Evolutionary conservation across 805 yeast species (phyloP).

Genomic region (Sugiyamaella qingdaonensis): DNA sequence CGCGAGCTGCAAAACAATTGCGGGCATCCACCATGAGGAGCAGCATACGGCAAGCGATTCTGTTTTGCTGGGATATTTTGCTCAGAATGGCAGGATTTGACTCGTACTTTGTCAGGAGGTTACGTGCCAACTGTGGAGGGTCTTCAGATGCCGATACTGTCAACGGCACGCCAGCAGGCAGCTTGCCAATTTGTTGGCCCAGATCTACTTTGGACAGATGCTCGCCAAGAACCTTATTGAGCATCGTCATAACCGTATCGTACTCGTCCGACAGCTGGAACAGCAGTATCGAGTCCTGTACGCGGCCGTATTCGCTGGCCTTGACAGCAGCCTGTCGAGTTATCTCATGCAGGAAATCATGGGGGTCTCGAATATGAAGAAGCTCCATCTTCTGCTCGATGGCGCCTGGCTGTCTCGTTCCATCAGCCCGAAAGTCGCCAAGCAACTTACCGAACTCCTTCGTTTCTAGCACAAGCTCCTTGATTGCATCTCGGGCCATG

Average conservation of each 20-base stretch:
- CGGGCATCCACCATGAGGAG: constrained; percentile 67
- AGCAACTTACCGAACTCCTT: constrained; percentile 75
- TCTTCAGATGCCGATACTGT: constrained; percentile 32
- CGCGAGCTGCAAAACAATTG: constrained; percentile 48
- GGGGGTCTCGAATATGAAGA: constrained; percentile 53
- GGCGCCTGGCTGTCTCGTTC: constrained; percentile 74
- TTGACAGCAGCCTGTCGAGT: constrained; percentile 79
- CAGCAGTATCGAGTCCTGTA: constrained; percentile 75
- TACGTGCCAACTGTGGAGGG: constrained; percentile 38
- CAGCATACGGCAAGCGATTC: constrained; percentile 61
- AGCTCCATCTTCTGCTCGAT: constrained; percentile 72
- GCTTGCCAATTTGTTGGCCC: constrained; percentile 46
- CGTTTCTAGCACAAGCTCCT: constrained; percentile 81
- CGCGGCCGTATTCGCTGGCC: constrained; percentile 89
- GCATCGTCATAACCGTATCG: constrained; percentile 68
- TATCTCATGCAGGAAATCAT: constrained; percentile 61
- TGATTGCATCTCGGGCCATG: constrained; percentile 70
- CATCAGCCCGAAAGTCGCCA: constrained; percentile 79
- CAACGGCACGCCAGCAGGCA: constrained; percentile 31
- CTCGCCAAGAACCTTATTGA: constrained; percentile 77
- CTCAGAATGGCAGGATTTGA: constrained; percentile 57
- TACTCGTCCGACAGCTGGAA: constrained; percentile 88
- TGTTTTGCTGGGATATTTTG: constrained; percentile 50
- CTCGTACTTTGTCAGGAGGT: constrained; percentile 37
- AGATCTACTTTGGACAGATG: constrained; percentile 66